Percentiles rank a stretch among this genome's conserved stretches.
Evolutionary conservation across 352 stramenopile species (phyloP).

Genomic region (Thalassiosira livingstoniorum): DNA sequence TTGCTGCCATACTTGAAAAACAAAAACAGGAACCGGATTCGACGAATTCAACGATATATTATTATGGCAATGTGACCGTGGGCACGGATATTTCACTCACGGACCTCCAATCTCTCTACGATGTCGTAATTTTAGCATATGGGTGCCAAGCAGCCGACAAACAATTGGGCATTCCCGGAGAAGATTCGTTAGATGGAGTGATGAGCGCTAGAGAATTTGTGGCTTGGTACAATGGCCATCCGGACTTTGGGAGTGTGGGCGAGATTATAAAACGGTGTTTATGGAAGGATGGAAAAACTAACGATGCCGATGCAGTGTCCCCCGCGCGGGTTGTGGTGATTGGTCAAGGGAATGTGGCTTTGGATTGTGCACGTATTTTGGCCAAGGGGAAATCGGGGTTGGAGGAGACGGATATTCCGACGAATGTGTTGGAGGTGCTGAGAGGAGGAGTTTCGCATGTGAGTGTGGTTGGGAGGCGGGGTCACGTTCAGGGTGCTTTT

Average conservation of each 20-base stretch:
- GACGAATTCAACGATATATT: conserved; percentile 30
- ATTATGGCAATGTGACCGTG: conserved; percentile 78
- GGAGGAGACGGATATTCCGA: conserved; percentile 91
- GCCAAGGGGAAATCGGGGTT: conserved; percentile 92
- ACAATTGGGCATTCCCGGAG: conserved; percentile 89
- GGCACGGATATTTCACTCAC: conserved; percentile 83
- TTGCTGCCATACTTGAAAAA: conserved; percentile 83
- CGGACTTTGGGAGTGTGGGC: conserved; percentile 90
- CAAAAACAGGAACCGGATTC: conserved; percentile 4
- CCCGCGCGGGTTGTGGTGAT: conserved; percentile 91
- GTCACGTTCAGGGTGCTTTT: conserved; percentile 95
- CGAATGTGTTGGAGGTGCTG: conserved; percentile 90
- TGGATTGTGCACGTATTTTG: conserved; percentile 96
- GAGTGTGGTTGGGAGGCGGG: conserved; percentile 92
- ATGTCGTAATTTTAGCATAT: conserved; percentile 95
- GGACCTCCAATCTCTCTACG: conserved; percentile 91
- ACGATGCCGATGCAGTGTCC: conserved; percentile 58
- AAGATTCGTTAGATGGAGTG: conserved; percentile 84
- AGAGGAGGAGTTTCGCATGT: conserved; percentile 85
- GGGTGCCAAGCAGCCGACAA: conserved; percentile 91
- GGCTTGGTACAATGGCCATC: conserved; percentile 99
- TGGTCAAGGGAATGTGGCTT: conserved; percentile 96
- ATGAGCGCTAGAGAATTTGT: conserved; percentile 94
- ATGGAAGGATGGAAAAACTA: conserved; percentile 4
- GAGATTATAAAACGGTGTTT: conserved; percentile 68